Evolutionary conservation across 1,284 basidiomycete species (phyloP), one percentile per base, ranked within the genome.

Genomic region (Cryptococcus sp.): DNA sequence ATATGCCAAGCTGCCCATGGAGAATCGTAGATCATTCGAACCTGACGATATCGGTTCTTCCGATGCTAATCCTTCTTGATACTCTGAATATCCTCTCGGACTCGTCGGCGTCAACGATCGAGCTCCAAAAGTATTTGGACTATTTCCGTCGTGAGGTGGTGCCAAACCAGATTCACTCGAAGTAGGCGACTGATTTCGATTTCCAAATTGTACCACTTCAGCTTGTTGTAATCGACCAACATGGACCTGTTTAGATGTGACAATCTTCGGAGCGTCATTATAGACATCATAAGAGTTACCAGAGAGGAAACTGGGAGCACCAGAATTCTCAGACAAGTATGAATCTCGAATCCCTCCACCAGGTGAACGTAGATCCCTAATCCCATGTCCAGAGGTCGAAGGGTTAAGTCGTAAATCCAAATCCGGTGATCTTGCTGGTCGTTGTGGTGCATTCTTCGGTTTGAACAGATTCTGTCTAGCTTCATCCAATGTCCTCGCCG

Each of bases 231-330:
- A 59, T 33, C 68, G 58, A 7, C 75, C 76, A 38, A 76, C 58
- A 47, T 76, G 73, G 36, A 77, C 76, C 44, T 76, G 71, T 30
- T 68, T 66, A 14, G 66, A 66, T 0, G 76, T 78, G 58, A 77
- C 64, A 56, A 78, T 78, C 59, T 70, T 72, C 1, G 77, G 77
- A 7, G 72, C 71, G 49, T 78, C 77, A 30, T 70, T 58, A 23
- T 75, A 67, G 15, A 76, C 60, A 55, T 73, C 73, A 5, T 68
- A 67, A 1, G 72, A 71, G 14, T 62, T 62, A 30, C 71, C 72
- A 4, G 73, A 75, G 37, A 76, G 61, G 65, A 72, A 78, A 13
- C 69, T 72, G 5, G 75, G 74, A 4, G 76, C 71, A 15, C 60
- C 66, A 30, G 62, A 65, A 35, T 62, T 66, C 41, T 59, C 66